These are phyloP conservation scores for Sordariomycetes sp. DNA, from an alignment of 2,329 filamentous ascomycete genomes.

Conservation along the genomic window DNA sequence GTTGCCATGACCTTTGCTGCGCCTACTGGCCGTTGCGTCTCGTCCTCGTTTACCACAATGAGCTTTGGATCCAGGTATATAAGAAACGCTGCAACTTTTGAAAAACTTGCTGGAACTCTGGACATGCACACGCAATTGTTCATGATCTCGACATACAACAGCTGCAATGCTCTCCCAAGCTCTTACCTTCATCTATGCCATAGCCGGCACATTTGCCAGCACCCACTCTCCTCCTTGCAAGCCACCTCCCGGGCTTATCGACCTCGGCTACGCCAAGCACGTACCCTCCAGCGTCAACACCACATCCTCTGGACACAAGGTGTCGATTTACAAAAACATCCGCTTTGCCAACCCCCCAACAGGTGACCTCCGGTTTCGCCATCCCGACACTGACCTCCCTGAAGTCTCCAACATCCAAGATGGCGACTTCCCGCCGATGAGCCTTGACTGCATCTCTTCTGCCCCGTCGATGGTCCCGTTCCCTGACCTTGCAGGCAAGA, in stretches of 20 bases:
- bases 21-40: no score
- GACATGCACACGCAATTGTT: neutral
- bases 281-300: slow-evolving; percentile 10
- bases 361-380: slow-evolving; percentile 13
- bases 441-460: slow-evolving; percentile 9
- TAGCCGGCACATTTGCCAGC: neutral
- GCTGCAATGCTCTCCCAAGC: neutral
- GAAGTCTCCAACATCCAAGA: slow-evolving; percentile 7
- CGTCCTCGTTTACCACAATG: no score
- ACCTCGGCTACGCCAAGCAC: slow-evolving; percentile 9
- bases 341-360: slow-evolving; percentile 13
- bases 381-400: slow-evolving; percentile 7
- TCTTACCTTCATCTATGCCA: neutral
- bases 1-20: no score
- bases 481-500: slow-evolving; percentile 9
- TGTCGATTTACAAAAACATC: slow-evolving; percentile 15
- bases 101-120: no score
- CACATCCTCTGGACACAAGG: slow-evolving; percentile 8
- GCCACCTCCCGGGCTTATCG: slow-evolving; percentile 4
- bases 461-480: slow-evolving; percentile 8
- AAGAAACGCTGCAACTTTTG: no score
- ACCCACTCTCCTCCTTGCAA: neutral
- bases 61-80: no score
- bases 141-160: neutral
- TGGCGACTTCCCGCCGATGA: slow-evolving; percentile 3